Evolutionary conservation across 306 rosid genomes (phyloP).

Genomic region (Rosa rugosa): DNA sequence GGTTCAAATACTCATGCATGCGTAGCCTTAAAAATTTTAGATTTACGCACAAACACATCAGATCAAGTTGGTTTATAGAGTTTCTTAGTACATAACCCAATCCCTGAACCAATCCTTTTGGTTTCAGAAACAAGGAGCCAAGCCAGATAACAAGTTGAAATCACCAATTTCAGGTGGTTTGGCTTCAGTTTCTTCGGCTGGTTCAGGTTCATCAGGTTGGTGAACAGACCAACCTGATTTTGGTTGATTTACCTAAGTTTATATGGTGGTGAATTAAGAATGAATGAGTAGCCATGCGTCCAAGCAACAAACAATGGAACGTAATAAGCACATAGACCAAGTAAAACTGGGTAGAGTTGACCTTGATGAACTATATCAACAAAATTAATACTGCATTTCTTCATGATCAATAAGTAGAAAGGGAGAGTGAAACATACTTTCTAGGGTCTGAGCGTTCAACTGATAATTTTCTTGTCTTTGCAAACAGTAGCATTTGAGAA

Average conservation of each 20-base stretch:
- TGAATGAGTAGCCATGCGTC: constrained; percentile 4
- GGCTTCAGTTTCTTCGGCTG: background rate
- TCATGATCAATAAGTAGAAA: constrained; percentile 1
- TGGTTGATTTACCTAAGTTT: background rate
- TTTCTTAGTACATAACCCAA: background rate
- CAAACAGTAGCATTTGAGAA: constrained; percentile 59
- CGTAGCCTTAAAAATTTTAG: background rate
- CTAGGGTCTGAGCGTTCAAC: constrained; percentile 52
- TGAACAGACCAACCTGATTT: background rate
- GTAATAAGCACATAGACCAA: background rate
- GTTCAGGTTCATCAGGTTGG: background rate
- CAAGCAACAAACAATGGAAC: background rate
- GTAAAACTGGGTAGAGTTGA: background rate
- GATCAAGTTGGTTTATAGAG: background rate
- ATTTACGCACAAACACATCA: background rate
- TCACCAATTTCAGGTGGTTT: background rate
- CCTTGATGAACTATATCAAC: background rate
- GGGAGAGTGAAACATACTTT: constrained; percentile 49
- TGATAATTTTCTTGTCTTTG: constrained; percentile 60
- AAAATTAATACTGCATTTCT: background rate
- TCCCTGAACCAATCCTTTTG: background rate
- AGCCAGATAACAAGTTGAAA: background rate
- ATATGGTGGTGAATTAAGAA: background rate
- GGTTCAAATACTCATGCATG: background rate
- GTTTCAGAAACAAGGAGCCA: constrained; percentile 6